Conservation (phyloP, 73 alveolate genomes). For the Strombidium stylifer region DNA sequence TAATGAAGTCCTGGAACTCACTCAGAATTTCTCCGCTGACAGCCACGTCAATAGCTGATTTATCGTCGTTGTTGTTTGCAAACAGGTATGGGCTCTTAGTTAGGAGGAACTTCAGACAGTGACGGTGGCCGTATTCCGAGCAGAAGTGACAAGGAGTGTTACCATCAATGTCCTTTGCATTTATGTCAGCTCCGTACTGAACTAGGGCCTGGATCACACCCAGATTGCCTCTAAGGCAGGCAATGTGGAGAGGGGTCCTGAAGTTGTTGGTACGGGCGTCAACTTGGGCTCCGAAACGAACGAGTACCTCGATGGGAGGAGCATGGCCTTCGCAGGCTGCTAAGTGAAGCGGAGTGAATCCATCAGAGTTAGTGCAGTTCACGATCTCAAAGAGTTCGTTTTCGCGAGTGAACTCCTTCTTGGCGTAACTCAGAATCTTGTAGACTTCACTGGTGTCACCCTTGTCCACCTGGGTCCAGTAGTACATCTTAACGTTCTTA, state of each 20-base stretch:
- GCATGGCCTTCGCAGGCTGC: conserved; percentile 59
- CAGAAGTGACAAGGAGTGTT: conserved; percentile 57
- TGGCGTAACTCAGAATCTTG: background rate
- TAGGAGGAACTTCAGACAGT: conserved; percentile 26
- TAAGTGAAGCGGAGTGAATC: conserved; percentile 48
- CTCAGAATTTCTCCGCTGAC: conserved; percentile 17
- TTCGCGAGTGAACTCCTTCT: background rate
- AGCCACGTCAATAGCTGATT: conserved; percentile 49
- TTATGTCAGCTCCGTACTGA: conserved; percentile 46
- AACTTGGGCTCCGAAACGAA: conserved; percentile 33
- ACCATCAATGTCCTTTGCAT: conserved; percentile 49
- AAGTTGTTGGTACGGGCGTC: conserved; percentile 32
- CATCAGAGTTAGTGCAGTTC: conserved; percentile 34
- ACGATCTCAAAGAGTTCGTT: background rate
- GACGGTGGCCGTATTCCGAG: conserved; percentile 49
- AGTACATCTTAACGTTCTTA: no score
- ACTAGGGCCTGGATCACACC: conserved; percentile 23
- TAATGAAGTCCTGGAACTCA: background rate
- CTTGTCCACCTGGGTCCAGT: background rate
- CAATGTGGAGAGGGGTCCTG: conserved; percentile 56
- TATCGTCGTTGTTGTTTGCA: conserved; percentile 32
- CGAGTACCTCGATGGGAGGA: conserved; percentile 21
- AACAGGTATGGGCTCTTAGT: conserved; percentile 8
- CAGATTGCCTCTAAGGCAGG: conserved; percentile 41
- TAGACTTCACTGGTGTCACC: background rate